Conservation (phyloP, 768 basidiomycete species). For the Panaeolus papilionaceus region DNA sequence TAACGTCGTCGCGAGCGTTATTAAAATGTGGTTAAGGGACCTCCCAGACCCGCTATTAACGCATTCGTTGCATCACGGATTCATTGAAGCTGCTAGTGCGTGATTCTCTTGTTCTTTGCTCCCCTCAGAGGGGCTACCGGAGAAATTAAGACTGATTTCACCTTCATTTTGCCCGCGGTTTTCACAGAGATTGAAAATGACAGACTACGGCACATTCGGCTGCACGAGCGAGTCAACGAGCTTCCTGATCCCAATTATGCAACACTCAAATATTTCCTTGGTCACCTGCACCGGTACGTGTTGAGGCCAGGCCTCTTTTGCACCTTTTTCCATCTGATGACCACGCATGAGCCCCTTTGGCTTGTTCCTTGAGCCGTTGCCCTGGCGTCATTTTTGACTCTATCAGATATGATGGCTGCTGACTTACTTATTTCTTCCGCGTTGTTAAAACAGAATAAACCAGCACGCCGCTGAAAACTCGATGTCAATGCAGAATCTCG, state of each 20-base stretch:
- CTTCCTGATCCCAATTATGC: conserved; percentile 99
- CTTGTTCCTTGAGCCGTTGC: background rate
- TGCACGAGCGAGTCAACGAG: conserved; percentile 98
- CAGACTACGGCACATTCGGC: conserved; percentile 90
- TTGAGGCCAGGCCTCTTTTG: background rate
- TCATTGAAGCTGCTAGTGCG: conserved; percentile 95
- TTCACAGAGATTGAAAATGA: conserved; percentile 88
- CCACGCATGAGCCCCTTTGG: background rate
- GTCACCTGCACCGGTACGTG: conserved; percentile 86
- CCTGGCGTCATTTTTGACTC: background rate
- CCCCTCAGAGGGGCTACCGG: conserved; percentile 2
- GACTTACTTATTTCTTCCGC: conserved; percentile 7
- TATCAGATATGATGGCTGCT: background rate
- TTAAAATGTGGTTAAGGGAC: conserved; percentile 97
- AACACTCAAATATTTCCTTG: conserved; percentile 93
- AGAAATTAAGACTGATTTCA: conserved; percentile 16
- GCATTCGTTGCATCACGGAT: conserved; percentile 81
- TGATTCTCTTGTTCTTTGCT: conserved; percentile 22
- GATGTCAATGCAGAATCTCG: conserved; percentile 92
- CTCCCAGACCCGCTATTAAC: conserved; percentile 95
- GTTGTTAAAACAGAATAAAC: conserved; percentile 59
- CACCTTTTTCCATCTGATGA: conserved; percentile 12
- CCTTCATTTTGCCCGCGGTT: conserved; percentile 14
- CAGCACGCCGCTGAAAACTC: conserved; percentile 80
- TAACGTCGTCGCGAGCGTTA: conserved; percentile 92